These are phyloP conservation scores for Emergomyces pasteurianus DNA, from an alignment of 2,329 filamentous ascomycete species.

Conservation along the genomic window DNA sequence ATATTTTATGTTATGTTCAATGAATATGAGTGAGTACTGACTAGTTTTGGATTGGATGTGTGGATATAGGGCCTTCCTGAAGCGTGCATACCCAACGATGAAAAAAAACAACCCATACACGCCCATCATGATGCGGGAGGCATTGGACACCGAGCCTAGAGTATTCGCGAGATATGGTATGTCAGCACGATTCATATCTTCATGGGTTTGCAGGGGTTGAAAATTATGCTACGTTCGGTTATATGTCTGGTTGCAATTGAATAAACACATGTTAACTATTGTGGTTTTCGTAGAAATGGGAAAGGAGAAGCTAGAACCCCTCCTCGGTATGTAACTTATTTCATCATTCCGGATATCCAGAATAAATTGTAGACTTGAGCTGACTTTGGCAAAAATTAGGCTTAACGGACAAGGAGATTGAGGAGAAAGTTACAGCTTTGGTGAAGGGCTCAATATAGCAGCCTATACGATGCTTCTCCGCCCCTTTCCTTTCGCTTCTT, in stretches of 20 bases:
- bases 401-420: slow-evolving; percentile 58
- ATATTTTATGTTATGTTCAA: neutral
- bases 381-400: slow-evolving; percentile 31
- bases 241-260: neutral
- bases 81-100: slow-evolving; percentile 90
- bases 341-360: neutral
- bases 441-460: slow-evolving; percentile 38
- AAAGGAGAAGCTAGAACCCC: slow-evolving; percentile 52
- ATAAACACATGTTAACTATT: neutral
- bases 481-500: slow-evolving; percentile 13
- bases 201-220: neutral
- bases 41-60: neutral
- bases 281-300: slow-evolving; percentile 45
- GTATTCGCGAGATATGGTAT: slow-evolving; percentile 88
- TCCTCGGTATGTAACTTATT: slow-evolving; percentile 40
- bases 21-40: neutral
- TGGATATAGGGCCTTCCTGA: slow-evolving; percentile 59
- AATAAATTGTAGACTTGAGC: slow-evolving; percentile 1
- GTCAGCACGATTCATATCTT: slow-evolving; percentile 14
- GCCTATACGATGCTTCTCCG: neutral
- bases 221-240: neutral
- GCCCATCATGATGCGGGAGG: slow-evolving; percentile 92
- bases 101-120: slow-evolving; percentile 96
- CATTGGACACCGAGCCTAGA: slow-evolving; percentile 67
- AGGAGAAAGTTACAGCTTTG: slow-evolving; percentile 52